Conservation (phyloP, 306 rosid genomes). For the Quillaja saponaria region DNA sequence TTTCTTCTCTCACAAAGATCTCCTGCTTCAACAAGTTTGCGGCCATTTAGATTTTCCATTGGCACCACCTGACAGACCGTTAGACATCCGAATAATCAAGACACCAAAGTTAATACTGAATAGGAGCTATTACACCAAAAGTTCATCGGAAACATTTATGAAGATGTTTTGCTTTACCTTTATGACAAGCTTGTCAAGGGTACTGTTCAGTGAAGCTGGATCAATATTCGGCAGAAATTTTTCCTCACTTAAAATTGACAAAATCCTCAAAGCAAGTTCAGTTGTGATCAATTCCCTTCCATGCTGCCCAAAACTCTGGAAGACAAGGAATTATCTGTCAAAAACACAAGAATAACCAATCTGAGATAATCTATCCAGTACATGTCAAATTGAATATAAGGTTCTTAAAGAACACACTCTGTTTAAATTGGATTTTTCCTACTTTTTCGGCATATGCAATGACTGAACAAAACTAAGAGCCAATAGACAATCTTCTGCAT, state of each 20-base stretch:
- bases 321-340: conserved; percentile 99
- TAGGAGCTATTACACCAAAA: too few species aligned
- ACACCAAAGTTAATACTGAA: conserved; percentile 2
- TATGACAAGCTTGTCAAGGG: conserved; percentile 77
- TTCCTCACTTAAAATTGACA: conserved; percentile 81
- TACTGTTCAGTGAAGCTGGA: conserved; percentile 56
- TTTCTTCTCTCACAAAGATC: conserved; percentile 97
- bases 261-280: conserved; percentile 81
- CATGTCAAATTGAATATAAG: conserved; percentile 34
- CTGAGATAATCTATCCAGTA: conserved; percentile 71
- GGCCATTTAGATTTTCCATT: conserved; percentile 90
- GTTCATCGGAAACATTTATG: background rate
- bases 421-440: background rate
- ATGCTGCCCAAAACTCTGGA: conserved; percentile 99
- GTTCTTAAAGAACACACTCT: conserved; percentile 15
- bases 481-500: conserved; percentile 12
- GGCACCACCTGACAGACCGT: conserved; percentile 74
- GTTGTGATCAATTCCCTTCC: conserved; percentile 94
- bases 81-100: conserved; percentile 30
- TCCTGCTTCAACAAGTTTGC: conserved; percentile 84
- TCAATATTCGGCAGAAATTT: conserved; percentile 58
- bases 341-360: conserved; percentile 87
- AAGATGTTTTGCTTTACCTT: conserved; percentile 51
- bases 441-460: background rate
- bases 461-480: background rate